Evolutionary conservation across 768 basidiomycete genomes (phyloP).

Genomic region (Trichaptum fuscoviolaceum): DNA sequence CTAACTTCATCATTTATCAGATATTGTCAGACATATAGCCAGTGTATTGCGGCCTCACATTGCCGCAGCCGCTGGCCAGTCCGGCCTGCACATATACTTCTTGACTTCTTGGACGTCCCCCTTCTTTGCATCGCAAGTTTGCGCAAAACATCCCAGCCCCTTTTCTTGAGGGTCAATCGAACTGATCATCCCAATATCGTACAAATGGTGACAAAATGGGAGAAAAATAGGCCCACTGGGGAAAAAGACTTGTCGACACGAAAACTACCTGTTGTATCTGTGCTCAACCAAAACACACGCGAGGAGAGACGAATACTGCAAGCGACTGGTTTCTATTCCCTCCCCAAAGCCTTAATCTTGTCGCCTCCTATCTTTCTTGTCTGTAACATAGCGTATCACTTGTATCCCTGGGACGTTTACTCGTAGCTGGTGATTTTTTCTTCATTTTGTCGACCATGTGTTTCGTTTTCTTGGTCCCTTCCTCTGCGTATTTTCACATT

Average conservation of each 20-base stretch:
- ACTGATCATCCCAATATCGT: background rate
- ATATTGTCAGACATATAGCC: background rate
- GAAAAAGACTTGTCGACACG: background rate
- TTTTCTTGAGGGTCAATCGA: background rate
- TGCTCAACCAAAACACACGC: background rate
- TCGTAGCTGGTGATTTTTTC: too few relatives aligned
- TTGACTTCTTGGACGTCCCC: background rate
- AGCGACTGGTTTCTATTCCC: background rate
- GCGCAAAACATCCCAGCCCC: background rate
- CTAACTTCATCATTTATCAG: background rate
- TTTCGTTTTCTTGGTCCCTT: too few relatives aligned
- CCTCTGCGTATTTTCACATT: too few relatives aligned
- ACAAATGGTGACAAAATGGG: background rate
- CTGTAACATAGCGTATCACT: too few relatives aligned
- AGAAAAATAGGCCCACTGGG: background rate
- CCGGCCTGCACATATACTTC: background rate
- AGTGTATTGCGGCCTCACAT: background rate
- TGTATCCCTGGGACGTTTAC: too few relatives aligned
- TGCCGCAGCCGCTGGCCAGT: background rate
- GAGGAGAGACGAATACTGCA: background rate
- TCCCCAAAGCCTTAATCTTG: background rate
- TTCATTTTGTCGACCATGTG: too few relatives aligned
- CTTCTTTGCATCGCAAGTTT: background rate
- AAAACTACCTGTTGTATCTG: background rate
- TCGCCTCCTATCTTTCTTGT: background rate